Percentiles rank a stretch among this genome's conserved stretches.
Evolutionary conservation across 2,329 filamentous ascomycete genomes (phyloP).

Genomic region (Orbilia oligospora): DNA sequence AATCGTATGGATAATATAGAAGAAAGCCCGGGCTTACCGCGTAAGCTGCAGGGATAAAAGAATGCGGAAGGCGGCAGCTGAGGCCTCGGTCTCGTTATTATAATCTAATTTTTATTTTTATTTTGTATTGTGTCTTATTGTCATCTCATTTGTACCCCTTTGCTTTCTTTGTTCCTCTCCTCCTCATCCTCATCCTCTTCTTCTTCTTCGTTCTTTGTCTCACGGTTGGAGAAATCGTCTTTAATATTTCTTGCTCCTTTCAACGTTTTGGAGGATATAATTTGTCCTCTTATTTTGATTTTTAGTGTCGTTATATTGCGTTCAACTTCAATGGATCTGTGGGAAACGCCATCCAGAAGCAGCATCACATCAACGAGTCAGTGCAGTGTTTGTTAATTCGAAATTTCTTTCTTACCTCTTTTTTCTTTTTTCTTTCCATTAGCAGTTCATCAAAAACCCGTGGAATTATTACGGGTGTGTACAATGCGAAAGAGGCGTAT

Average conservation of each 20-base stretch:
- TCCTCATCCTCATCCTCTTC: no score
- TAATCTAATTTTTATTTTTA: slow-evolving; percentile 2
- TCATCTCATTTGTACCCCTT: no score
- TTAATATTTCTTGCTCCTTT: neutral
- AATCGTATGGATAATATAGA: no score
- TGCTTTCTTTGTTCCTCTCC: no score
- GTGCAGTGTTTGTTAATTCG: slow-evolving; percentile 8
- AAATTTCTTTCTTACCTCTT: no score
- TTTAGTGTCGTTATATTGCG: neutral
- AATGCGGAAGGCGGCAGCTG: neutral
- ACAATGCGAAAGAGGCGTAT: no score
- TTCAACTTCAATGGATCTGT: neutral
- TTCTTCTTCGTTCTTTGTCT: neutral
- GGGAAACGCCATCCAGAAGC: neutral
- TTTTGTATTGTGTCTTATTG: no score
- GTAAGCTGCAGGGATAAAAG: neutral
- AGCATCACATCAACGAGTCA: no score
- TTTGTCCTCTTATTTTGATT: slow-evolving; percentile 4
- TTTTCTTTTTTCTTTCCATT: no score
- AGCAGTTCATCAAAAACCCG: neutral
- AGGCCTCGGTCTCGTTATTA: neutral
- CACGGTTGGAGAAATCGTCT: neutral
- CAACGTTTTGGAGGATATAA: neutral
- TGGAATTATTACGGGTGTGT: no score
- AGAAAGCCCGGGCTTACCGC: neutral